Conservation (phyloP, 2,329 filamentous ascomycete genomes). For the Xylariomycetidae sp. region DNA sequence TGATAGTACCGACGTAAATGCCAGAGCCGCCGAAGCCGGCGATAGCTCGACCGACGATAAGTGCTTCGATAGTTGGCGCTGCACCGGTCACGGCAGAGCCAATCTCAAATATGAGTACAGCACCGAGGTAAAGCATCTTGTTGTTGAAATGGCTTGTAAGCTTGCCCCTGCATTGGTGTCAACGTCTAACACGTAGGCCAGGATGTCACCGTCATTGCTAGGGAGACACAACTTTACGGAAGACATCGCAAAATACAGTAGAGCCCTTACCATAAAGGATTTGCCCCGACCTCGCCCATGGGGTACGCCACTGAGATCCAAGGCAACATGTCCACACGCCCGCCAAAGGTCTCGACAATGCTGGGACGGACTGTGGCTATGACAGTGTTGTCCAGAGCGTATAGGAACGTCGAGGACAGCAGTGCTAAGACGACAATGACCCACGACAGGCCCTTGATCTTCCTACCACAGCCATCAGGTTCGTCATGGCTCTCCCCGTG, state of each 20-base stretch:
- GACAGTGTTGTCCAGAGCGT: conserved; percentile 36
- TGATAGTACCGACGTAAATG: conserved; percentile 5
- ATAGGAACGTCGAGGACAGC: conserved; percentile 24
- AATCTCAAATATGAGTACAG: conserved; percentile 3
- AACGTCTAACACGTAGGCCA: neutral
- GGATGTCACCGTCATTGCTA: neutral
- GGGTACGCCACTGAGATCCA: conserved; percentile 30
- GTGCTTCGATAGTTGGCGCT: neutral
- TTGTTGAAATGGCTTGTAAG: conserved; percentile 5
- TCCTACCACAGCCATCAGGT: too few relatives aligned
- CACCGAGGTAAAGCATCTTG: conserved; percentile 4
- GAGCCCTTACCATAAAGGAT: conserved; percentile 12
- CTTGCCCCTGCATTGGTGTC: conserved; percentile 6
- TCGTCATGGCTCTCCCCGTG: too few relatives aligned
- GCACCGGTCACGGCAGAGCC: conserved; percentile 3
- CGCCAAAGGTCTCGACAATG: conserved; percentile 30
- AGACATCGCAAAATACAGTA: neutral
- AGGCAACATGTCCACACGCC: conserved; percentile 30
- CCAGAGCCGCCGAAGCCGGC: conserved; percentile 5
- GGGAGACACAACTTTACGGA: too few relatives aligned
- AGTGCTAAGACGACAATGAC: conserved; percentile 19
- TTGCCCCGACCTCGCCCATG: conserved; percentile 20
- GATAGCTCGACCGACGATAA: conserved; percentile 1
- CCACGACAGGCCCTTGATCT: conserved; percentile 13
- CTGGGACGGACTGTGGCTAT: conserved; percentile 36